Evolutionary conservation across 331 rosid species (phyloP), one percentile per base, ranked within the genome.

Genomic region (Pyrus hybrid): DNA sequence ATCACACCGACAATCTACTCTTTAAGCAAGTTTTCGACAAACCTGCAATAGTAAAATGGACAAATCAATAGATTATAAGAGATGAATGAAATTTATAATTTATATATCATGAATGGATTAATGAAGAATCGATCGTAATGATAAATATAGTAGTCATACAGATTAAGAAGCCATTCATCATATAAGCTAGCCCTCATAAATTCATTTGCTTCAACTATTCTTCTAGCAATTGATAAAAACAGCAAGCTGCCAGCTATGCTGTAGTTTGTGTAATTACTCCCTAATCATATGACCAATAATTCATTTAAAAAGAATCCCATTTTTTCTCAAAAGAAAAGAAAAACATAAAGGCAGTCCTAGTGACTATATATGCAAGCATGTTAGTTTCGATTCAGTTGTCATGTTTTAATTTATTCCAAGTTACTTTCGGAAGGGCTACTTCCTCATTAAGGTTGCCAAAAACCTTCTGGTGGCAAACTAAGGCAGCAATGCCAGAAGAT

Each of bases 161-260:
- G 80, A 86, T 92, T 78, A 69, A 97, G 99, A 69, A 94, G 99
- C 97, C 97, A 94, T 82, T 97, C 97, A 60, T 94, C 99, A 79
- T 94, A 94, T 75, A 88, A 80, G 63, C 99, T 96, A 7, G 92
- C 96, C 84, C 99, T 94, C 99, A 94, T 94, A 87, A 94, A 94
- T 81, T 84, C 96, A 82, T 94, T 96, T 3, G 97, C 97, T 87
- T 94, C 99, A 65, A 92, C 97, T 71, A 94, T 92, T 85, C 99
- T 94, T 84, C 97, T 90, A 41, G 99, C 90, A 74, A 97, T 97
- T 9, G 97, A 79, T 77, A 94, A 37, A 58, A 96, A 81, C 73
- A 94, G 91, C 11, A 90, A 71, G 99, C 97, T n/a, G 99, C 99
- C 73, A 94, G 73, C 86, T 94, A 97, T 63, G 99, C 97, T 8